Evolutionary conservation across 345 rosid species (phyloP).

Genomic region (Citropsis articulata): DNA sequence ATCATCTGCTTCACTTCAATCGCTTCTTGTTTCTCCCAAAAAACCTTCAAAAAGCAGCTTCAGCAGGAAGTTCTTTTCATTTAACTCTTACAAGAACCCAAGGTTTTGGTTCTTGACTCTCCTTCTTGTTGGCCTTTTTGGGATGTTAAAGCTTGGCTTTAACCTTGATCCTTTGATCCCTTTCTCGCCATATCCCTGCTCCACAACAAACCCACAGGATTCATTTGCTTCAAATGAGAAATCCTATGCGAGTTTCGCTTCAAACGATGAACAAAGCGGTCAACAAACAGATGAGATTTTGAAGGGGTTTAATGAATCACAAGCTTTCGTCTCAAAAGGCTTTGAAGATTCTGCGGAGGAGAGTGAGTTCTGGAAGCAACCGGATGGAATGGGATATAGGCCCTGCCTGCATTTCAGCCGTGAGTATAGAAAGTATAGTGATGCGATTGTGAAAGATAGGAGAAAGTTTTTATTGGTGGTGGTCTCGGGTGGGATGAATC

Average conservation of each 20-base stretch:
- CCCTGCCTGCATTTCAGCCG: slow-evolving; percentile 65
- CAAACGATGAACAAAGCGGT: background rate
- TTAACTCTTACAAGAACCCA: slow-evolving; percentile 39
- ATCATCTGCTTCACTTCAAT: slow-evolving; percentile 58
- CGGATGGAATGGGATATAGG: slow-evolving; percentile 83
- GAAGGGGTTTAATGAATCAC: slow-evolving; percentile 8
- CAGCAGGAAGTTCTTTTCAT: slow-evolving; percentile 19
- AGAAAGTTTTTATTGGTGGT: slow-evolving; percentile 79
- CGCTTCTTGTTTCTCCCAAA: slow-evolving; percentile 66
- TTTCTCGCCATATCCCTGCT: slow-evolving; percentile 51
- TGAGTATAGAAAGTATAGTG: slow-evolving; percentile 52
- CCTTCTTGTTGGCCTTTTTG: slow-evolving; percentile 52
- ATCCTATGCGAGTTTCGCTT: too few species aligned
- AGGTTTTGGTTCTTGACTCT: slow-evolving; percentile 52
- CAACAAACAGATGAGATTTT: slow-evolving; percentile 1
- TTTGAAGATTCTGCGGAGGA: slow-evolving; percentile 17
- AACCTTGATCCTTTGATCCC: slow-evolving; percentile 47
- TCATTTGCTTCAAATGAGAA: slow-evolving; percentile 6
- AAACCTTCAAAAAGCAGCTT: slow-evolving; percentile 27
- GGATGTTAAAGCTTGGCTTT: slow-evolving; percentile 45
- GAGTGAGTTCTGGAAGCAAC: slow-evolving; percentile 88
- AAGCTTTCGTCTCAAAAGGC: slow-evolving; percentile 12
- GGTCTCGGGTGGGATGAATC: slow-evolving; percentile 94
- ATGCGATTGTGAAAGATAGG: slow-evolving; percentile 37
- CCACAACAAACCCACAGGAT: slow-evolving; percentile 24